Evolutionary conservation across 2,329 filamentous ascomycete species (phyloP).

Genomic region (Neurospora crassa): DNA sequence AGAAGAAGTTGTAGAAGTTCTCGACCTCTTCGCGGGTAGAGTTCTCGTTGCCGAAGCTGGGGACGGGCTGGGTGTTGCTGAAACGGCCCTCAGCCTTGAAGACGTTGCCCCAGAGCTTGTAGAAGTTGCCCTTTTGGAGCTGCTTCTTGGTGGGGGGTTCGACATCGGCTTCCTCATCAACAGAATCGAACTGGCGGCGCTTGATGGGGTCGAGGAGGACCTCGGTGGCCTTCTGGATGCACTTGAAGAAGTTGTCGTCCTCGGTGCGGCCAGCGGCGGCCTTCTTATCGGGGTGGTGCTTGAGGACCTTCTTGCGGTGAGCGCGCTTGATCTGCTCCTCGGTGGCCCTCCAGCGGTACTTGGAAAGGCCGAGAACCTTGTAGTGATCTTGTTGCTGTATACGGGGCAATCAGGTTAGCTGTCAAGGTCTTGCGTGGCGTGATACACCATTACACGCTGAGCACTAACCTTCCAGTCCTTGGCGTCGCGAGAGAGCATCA

Average conservation of each 20-base stretch:
- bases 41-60: constrained; percentile 74
- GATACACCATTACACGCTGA: not conserved
- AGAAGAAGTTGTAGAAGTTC: constrained; percentile 98
- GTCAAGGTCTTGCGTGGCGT: not conserved
- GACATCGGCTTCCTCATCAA: constrained; percentile 87
- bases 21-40: constrained; percentile 85
- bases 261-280: constrained; percentile 79
- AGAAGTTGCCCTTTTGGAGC: constrained; percentile 71
- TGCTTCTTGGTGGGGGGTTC: constrained; percentile 92
- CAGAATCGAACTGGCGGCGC: constrained; percentile 91
- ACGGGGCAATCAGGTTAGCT: not conserved
- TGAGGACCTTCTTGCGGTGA: constrained; percentile 98
- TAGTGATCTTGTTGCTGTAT: constrained; percentile 88
- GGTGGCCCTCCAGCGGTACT: constrained; percentile 85
- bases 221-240: constrained; percentile 96
- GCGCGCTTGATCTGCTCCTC: constrained; percentile 99
- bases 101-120: constrained; percentile 85
- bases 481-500: constrained; percentile 85
- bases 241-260: constrained; percentile 99
- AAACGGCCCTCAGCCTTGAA: constrained; percentile 92
- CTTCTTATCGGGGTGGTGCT: constrained; percentile 98
- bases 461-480: constrained; percentile 94
- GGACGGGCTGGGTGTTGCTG: constrained; percentile 84
- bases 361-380: constrained; percentile 84
- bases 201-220: constrained; percentile 85